A percentile compares a stretch with the other conserved stretches of the same genome.
Conservation (phyloP, 164 flowering plant species). For the Paratinospora sagittata region DNA sequence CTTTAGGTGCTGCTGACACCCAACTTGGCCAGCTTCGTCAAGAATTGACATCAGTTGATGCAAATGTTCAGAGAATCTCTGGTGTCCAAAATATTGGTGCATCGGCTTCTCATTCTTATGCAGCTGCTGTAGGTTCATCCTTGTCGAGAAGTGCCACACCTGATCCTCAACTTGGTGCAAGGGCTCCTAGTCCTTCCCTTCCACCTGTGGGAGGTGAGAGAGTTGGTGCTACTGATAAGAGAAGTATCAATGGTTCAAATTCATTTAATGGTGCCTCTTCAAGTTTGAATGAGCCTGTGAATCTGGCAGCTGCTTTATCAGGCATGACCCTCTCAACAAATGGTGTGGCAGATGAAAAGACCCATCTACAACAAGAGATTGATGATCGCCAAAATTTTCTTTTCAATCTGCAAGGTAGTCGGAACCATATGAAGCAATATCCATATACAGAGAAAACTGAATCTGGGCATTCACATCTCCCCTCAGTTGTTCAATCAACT, state of each 20-base stretch:
- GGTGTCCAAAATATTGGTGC: constrained; percentile 28
- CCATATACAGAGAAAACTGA: constrained; percentile 37
- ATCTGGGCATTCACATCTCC: constrained; percentile 25
- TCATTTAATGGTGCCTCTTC: constrained; percentile 40
- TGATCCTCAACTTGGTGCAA: constrained; percentile 61
- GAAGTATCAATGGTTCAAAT: constrained; percentile 30
- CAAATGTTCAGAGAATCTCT: constrained; percentile 30
- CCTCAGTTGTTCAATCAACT: constrained; percentile 27
- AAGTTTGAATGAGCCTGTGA: constrained; percentile 38
- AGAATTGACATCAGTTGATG: constrained; percentile 40
- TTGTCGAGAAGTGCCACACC: constrained; percentile 74
- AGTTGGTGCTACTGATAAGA: constrained; percentile 42
- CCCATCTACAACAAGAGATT: constrained; percentile 33
- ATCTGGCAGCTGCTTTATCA: constrained; percentile 60
- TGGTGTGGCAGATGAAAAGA: constrained; percentile 37
- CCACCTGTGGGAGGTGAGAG: constrained; percentile 65
- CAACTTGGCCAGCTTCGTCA: constrained; percentile 47
- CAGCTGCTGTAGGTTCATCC: constrained; percentile 67
- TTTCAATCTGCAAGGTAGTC: constrained; percentile 43
- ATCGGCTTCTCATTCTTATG: constrained; percentile 50
- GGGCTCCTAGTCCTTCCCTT: constrained; percentile 74
- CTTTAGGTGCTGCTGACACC: constrained; percentile 33
- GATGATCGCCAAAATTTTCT: constrained; percentile 34
- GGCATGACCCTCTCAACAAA: constrained; percentile 58
- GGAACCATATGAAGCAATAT: constrained; percentile 35